phyloP scores from a whole-genome alignment of 164 flowering plant species.

The Malania oleifera region DNA sequence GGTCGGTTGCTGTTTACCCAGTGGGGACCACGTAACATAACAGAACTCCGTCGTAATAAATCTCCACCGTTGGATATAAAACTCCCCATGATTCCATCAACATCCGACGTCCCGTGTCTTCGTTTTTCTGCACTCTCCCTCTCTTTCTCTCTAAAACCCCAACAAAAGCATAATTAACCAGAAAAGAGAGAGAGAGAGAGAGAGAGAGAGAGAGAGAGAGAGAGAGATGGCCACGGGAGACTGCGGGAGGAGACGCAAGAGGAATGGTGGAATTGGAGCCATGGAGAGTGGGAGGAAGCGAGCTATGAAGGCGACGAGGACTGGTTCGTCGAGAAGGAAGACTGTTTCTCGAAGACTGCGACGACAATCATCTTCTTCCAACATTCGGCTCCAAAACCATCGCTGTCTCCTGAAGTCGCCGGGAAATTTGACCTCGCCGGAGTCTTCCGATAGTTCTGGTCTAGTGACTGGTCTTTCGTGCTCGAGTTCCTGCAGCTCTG shows the following conservation, averaged over 20 bases:
- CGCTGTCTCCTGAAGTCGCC: background rate
- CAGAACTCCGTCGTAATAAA: slow-evolving; percentile 11
- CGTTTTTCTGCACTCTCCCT: background rate
- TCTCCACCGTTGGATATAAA: slow-evolving; percentile 19
- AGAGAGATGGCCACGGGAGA: slow-evolving; percentile 21
- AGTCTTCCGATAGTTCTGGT: slow-evolving; percentile 10
- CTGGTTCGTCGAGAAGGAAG: slow-evolving; percentile 20
- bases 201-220: slow-evolving; percentile 5
- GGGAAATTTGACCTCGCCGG: slow-evolving; percentile 9
- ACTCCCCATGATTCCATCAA: too few species aligned
- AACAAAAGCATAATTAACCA: background rate
- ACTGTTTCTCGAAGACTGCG: slow-evolving; percentile 7
- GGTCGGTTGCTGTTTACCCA: slow-evolving; percentile 28
- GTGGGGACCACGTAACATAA: slow-evolving; percentile 14
- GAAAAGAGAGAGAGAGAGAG: background rate
- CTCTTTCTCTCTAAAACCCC: slow-evolving; percentile 7
- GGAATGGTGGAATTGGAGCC: slow-evolving; percentile 15
- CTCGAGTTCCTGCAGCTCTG: slow-evolving; percentile 18
- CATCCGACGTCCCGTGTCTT: slow-evolving; percentile 6
- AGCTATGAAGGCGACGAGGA: slow-evolving; percentile 13
- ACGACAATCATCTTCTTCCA: slow-evolving; percentile 1
- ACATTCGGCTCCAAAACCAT: slow-evolving; percentile 6
- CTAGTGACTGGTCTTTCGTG: background rate
- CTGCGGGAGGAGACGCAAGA: slow-evolving; percentile 17
- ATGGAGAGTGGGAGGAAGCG: slow-evolving; percentile 18